Evolutionary conservation across 2,329 filamentous ascomycete species (phyloP).

Genomic region (Exophiala bonariae): DNA sequence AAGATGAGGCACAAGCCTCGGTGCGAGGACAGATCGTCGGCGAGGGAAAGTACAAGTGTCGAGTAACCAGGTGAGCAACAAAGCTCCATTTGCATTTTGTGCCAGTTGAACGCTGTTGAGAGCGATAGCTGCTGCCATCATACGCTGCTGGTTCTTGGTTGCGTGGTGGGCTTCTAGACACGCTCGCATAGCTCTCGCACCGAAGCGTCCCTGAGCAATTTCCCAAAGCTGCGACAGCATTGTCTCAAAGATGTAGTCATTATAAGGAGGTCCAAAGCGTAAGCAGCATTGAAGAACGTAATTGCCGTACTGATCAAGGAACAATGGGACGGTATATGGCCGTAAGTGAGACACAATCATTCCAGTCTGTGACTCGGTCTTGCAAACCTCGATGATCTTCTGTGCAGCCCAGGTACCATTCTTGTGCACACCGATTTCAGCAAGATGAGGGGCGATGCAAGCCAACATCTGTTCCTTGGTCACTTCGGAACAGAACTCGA

Average conservation of each 20-base stretch:
- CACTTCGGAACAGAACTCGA: slow-evolving; percentile 90
- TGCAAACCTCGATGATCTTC: slow-evolving; percentile 97
- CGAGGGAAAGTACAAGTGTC: slow-evolving; percentile 96
- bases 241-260: slow-evolving; percentile 96
- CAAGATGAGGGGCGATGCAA: slow-evolving; percentile 86
- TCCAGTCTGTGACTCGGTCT: slow-evolving; percentile 77
- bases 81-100: slow-evolving; percentile 91
- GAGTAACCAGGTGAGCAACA: slow-evolving; percentile 94
- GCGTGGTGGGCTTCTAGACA: slow-evolving; percentile 95
- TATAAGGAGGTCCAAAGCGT: slow-evolving; percentile 84
- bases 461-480: slow-evolving; percentile 88
- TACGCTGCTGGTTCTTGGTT: slow-evolving; percentile 90
- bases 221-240: slow-evolving; percentile 97
- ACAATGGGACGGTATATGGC: slow-evolving; percentile 84
- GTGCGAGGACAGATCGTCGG: slow-evolving; percentile 86
- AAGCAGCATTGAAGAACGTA: slow-evolving; percentile 97
- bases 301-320: slow-evolving; percentile 97
- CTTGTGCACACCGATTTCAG: slow-evolving; percentile 97
- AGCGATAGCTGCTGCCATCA: slow-evolving; percentile 93
- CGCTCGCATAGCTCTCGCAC: slow-evolving; percentile 92
- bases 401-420: slow-evolving; percentile 99
- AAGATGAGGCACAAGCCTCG: slow-evolving; percentile 85
- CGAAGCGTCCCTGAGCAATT: slow-evolving; percentile 87
- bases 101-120: slow-evolving; percentile 94
- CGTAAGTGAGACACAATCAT: slow-evolving; percentile 82